These are phyloP conservation scores for Grosmannia clavigera DNA, from an alignment of 2,329 filamentous ascomycete genomes.

Conservation along the genomic window DNA sequence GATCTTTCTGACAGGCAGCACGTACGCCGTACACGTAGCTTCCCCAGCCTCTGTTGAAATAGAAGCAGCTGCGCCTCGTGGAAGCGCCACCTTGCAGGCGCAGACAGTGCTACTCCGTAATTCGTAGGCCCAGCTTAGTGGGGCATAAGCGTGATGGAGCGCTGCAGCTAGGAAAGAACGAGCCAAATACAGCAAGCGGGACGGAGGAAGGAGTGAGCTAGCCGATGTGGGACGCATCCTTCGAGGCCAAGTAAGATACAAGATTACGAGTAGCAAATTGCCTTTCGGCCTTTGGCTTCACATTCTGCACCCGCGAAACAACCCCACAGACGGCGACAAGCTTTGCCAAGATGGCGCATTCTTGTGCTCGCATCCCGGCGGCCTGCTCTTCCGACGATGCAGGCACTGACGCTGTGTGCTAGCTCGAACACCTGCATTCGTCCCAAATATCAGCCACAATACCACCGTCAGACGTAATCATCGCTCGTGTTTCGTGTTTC, in stretches of 20 bases:
- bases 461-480: no score
- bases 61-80: background rate
- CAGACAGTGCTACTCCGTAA: background rate
- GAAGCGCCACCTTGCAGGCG: background rate
- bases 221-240: background rate
- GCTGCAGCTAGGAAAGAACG: background rate
- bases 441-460: no score
- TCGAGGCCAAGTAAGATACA: background rate
- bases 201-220: background rate
- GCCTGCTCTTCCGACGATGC: background rate
- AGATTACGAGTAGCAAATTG: no score
- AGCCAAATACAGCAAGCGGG: background rate
- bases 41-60: background rate
- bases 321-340: background rate
- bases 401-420: no score
- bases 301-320: background rate
- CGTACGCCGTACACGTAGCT: no score
- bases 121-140: background rate
- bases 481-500: background rate
- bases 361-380: background rate
- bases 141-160: background rate
- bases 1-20: no score
- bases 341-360: background rate
- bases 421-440: no score
- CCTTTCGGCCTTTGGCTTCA: background rate